These are phyloP conservation scores for Penicillium antarcticum DNA, from an alignment of 495 filamentous ascomycete genomes.

Conservation along the genomic window DNA sequence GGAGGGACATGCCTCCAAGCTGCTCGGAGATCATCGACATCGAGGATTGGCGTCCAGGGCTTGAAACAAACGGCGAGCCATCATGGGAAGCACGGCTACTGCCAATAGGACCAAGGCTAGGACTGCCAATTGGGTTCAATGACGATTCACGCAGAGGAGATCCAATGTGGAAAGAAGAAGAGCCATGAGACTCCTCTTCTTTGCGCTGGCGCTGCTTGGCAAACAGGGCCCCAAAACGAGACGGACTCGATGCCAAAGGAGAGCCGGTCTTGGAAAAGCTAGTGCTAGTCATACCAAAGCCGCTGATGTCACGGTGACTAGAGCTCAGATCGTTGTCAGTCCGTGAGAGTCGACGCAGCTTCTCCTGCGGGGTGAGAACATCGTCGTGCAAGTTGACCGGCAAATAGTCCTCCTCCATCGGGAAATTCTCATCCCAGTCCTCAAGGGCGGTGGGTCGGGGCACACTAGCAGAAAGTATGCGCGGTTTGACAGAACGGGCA, in stretches of 20 bases:
- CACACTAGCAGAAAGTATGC: constrained; percentile 75
- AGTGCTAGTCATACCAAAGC: constrained; percentile 56
- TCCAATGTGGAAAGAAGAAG: constrained; percentile 81
- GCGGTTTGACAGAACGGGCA: constrained; percentile 65
- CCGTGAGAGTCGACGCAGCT: constrained; percentile 76
- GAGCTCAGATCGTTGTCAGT: constrained; percentile 61
- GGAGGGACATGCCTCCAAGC: constrained; percentile 47
- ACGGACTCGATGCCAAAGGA: constrained; percentile 74
- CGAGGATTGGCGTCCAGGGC: constrained; percentile 61
- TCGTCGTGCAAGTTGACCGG: constrained; percentile 88
- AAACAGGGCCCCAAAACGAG: constrained; percentile 83
- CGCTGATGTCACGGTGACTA: constrained; percentile 58
- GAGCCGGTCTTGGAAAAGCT: constrained; percentile 76
- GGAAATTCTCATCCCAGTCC: constrained; percentile 80
- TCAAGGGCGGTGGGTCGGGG: constrained; percentile 61
- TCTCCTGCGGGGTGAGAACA: constrained; percentile 87
- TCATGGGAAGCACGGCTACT: constrained; percentile 52
- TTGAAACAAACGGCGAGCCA: constrained; percentile 59
- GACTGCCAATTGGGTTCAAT: constrained; percentile 54
- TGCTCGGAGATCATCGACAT: constrained; percentile 72
- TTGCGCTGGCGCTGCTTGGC: constrained; percentile 68
- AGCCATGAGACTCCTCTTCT: constrained; percentile 63
- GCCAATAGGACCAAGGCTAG: constrained; percentile 59
- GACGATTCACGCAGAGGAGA: constrained; percentile 90
- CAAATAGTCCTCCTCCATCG: constrained; percentile 91